phyloP scores from a whole-genome alignment of 2,329 filamentous ascomycete genomes.

The Teratosphaeria pseudoeucalypti region DNA sequence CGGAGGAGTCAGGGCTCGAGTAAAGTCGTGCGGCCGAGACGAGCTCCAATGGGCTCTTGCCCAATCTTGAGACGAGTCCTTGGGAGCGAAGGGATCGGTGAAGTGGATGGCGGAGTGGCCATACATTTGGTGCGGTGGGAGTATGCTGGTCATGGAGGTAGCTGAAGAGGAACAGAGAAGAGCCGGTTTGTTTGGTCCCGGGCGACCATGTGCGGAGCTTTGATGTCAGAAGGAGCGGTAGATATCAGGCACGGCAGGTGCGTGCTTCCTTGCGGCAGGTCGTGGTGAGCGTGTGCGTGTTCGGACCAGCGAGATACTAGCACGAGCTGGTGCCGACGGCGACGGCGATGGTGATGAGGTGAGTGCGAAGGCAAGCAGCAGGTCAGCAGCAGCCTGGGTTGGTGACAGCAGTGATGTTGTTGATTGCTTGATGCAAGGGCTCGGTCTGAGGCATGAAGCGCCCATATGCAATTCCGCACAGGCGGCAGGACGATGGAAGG shows the following conservation, averaged over 20 bases:
- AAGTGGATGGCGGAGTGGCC: constrained; percentile 24
- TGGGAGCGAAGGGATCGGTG: constrained; percentile 24
- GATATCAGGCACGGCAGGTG: neutral
- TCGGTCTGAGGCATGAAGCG: neutral
- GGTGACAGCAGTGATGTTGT: constrained; percentile 1
- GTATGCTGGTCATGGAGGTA: constrained; percentile 16
- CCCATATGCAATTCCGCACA: neutral
- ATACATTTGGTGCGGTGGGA: constrained; percentile 23
- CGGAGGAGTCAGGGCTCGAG: constrained; percentile 24
- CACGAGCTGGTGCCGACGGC: neutral
- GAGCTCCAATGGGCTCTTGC: constrained; percentile 10
- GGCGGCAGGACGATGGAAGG: constrained; percentile 2
- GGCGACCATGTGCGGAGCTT: constrained; percentile 1
- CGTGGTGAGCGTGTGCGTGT: neutral
- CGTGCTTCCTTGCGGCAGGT: neutral
- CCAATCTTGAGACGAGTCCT: constrained; percentile 14
- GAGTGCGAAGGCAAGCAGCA: constrained; percentile 1
- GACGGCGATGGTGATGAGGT: neutral
- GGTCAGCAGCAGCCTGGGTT: neutral
- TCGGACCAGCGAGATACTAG: neutral
- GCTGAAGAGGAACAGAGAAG: neutral
- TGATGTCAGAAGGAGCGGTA: neutral
- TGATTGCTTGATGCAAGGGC: constrained; percentile 1
- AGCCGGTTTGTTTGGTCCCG: neutral
- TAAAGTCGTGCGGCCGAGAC: constrained; percentile 8